Conservation (phyloP, 176 grass and related monocot species). For the Oryza glumipatula region DNA sequence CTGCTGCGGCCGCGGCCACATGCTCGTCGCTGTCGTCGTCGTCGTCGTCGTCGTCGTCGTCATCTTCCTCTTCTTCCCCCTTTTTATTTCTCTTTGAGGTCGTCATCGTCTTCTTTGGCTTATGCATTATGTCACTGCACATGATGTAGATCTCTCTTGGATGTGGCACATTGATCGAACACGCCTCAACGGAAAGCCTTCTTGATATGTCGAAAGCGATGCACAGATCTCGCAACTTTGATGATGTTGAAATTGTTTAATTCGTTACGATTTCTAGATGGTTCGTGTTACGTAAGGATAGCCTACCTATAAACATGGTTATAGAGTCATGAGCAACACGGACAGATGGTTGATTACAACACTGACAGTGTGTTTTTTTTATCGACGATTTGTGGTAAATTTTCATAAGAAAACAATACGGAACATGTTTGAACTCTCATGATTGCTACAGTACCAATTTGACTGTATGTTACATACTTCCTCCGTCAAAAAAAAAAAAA, state of each 20-base stretch:
- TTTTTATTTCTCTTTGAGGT: background rate
- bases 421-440: background rate
- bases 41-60: too few species aligned
- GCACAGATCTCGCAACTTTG: background rate
- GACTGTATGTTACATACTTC: background rate
- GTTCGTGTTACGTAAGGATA: background rate
- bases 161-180: background rate
- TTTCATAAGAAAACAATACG: background rate
- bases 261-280: background rate
- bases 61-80: too few species aligned
- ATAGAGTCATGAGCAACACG: too few species aligned
- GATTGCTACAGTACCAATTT: background rate
- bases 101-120: too few species aligned
- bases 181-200: background rate
- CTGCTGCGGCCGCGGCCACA: background rate
- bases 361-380: background rate
- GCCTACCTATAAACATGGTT: background rate
- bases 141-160: background rate
- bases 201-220: background rate
- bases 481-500: background rate
- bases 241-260: background rate
- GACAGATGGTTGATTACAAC: background rate
- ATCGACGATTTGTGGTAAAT: background rate
- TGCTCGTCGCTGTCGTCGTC: too few species aligned
- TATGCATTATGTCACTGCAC: background rate